Evolutionary conservation across 208 protist genomes (phyloP).

Genomic region (Crithidia fasciculata): DNA sequence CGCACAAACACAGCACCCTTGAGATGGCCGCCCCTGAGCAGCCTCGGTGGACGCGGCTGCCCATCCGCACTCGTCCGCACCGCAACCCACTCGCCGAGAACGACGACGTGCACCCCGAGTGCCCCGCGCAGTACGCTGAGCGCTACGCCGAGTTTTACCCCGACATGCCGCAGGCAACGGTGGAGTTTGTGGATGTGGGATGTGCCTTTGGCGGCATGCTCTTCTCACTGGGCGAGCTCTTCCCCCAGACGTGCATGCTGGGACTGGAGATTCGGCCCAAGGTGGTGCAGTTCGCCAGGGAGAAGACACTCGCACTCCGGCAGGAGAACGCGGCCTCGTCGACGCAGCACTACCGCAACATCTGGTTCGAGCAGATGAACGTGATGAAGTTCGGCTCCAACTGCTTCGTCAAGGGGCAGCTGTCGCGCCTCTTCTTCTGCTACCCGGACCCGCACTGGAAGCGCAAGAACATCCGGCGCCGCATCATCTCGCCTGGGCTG

Average conservation of each 20-base stretch:
- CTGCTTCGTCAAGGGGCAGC: conserved; percentile 96
- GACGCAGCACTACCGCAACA: conserved; percentile 92
- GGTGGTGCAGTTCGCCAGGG: conserved; percentile 93
- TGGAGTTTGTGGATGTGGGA: conserved; percentile 96
- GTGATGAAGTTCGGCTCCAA: conserved; percentile 98
- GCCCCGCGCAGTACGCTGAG: conserved; percentile 64
- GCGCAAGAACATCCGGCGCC: conserved; percentile 95
- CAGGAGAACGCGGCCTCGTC: conserved; percentile 57
- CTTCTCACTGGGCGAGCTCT: conserved; percentile 86
- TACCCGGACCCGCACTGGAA: conserved; percentile 99
- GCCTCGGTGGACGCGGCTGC: conserved; percentile 86
- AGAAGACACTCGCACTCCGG: conserved; percentile 68
- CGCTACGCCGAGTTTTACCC: conserved; percentile 52
- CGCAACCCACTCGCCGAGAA: conserved; percentile 94
- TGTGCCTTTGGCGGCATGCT: conserved; percentile 98
- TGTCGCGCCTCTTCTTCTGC: conserved; percentile 97
- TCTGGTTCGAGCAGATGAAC: conserved; percentile 96
- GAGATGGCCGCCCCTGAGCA: conserved; percentile 30
- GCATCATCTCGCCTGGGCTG: conserved; percentile 96
- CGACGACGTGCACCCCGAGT: conserved; percentile 83
- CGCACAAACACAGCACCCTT: too few relatives aligned
- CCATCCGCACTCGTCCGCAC: conserved; percentile 91
- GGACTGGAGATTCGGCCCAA: conserved; percentile 97
- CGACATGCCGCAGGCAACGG: conserved; percentile 34
- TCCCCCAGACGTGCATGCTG: conserved; percentile 93